Conservation (phyloP, 2,329 filamentous ascomycete species). For the Alternaria incomplexa region DNA sequence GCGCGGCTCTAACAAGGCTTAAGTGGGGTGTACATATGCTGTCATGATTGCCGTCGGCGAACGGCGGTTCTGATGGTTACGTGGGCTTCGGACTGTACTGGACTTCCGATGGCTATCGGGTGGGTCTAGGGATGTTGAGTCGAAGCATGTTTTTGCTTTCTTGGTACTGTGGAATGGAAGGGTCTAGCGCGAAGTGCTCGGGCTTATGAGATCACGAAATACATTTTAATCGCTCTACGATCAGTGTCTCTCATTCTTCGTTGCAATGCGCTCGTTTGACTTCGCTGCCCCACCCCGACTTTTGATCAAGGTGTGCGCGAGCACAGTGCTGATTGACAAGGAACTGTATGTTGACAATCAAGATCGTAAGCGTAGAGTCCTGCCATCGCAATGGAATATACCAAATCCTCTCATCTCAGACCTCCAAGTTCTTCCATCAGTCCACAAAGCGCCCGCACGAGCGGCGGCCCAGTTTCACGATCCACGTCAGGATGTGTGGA, state of each 20-base stretch:
- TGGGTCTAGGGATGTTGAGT: background rate
- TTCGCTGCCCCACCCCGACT: background rate
- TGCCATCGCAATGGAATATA: background rate
- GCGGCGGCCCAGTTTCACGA: constrained; percentile 19
- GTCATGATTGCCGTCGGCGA: background rate
- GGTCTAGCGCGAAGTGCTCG: constrained; percentile 45
- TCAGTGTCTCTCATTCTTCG: background rate
- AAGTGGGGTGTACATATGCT: background rate
- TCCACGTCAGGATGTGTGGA: constrained; percentile 23
- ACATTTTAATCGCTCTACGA: constrained; percentile 8
- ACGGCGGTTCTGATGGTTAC: background rate
- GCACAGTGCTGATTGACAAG: background rate
- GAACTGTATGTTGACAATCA: background rate
- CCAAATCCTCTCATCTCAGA: background rate
- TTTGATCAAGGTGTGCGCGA: background rate
- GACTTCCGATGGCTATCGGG: background rate
- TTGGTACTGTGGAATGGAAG: constrained; percentile 5
- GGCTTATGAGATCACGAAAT: constrained; percentile 43
- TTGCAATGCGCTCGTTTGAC: background rate
- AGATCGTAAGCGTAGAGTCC: background rate
- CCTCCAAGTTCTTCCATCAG: constrained; percentile 9
- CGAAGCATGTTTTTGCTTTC: constrained; percentile 2
- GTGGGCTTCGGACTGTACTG: background rate
- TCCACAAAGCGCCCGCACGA: constrained; percentile 24
- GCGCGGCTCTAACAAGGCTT: constrained; percentile 29